Base-by-base conservation (phyloP, 73 alveolate genomes). In the Paramecium tetraurelia region DNA sequence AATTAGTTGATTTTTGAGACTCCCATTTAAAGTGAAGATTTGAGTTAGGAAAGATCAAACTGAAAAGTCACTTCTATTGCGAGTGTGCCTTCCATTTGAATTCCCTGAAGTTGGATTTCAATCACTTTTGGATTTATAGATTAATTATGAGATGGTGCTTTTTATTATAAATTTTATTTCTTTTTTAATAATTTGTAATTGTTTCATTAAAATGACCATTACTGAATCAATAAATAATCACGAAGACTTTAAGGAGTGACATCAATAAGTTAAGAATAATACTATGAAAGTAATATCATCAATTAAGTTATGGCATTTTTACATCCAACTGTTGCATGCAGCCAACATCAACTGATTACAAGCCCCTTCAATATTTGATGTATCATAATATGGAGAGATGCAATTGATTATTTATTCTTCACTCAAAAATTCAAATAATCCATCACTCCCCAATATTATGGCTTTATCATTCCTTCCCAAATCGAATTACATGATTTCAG, bases 281-380 rank as follows among this genome's bases (percentile, higher is more conserved):
- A 80, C 18, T 41, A 80, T 80, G 27, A 80, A 80, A 80, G 90
- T 80, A 48, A 80, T 80, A 21, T 80, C 90, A 80, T 80, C 90
- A 41, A 46, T 46, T 22, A 44, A 20, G 11, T 63, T 63, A 36
- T 33, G 35, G 5, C 68, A 36, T 80, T 63, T 40, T 43, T 80
- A 20, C 21, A 44, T 80, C 90, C 90, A 80, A 22, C 76, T 21
- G 18, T 80, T 80, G 10, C 90, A 80, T 8, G 90, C 90, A 22
- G 46, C 22, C 46, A 44, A 24, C 90, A 80, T 80, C 22, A 80
- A 80, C 21, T 80, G n/a, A 12, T 80, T 35, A 80, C 90, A 80
- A 7, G 90, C 90, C 24, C 75, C 75, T 12, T 46, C 90, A 16
- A 80, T 31, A 80, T 80, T 43, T 5, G n/a, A 24, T 22, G 24